Evolutionary conservation across 805 yeast species (phyloP).

Genomic region (Metschnikowia gruessii): DNA sequence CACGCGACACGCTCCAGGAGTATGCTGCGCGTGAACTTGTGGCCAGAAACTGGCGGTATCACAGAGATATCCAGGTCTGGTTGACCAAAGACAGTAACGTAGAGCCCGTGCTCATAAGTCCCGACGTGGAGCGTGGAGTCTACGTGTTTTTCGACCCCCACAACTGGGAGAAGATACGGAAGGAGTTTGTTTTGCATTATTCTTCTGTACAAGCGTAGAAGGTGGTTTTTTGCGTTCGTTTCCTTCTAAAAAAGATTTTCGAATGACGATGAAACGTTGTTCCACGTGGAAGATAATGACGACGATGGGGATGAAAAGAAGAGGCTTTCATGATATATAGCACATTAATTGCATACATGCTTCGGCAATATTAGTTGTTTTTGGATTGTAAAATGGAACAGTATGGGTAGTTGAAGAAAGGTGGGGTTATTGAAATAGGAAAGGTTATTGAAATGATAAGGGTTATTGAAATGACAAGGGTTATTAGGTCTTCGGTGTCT

Average conservation of each 20-base stretch:
- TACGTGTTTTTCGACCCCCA: constrained; percentile 94
- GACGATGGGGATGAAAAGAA: no score
- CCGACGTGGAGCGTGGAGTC: constrained; percentile 87
- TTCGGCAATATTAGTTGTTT: not conserved
- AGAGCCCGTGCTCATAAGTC: constrained; percentile 78
- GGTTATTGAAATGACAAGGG: no score
- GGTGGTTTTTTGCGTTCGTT: no score
- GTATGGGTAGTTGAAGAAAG: no score
- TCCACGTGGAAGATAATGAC: no score
- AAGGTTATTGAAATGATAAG: no score
- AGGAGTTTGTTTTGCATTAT: constrained; percentile 57
- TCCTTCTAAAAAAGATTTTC: no score
- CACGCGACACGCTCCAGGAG: constrained; percentile 90
- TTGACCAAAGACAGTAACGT: constrained; percentile 86
- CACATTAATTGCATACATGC: constrained; percentile 2
- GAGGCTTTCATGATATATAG: not conserved
- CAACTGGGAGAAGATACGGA: constrained; percentile 90
- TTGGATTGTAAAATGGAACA: no score
- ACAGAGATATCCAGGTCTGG: constrained; percentile 95
- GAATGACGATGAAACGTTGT: no score
- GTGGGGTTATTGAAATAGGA: no score
- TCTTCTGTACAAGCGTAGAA: constrained; percentile 29
- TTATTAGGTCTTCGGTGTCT: no score
- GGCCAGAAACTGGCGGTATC: constrained; percentile 94
- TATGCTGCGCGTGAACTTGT: constrained; percentile 89